Percentiles rank a stretch among this genome's conserved stretches.
Conservation (phyloP, 2,329 filamentous ascomycete genomes). For the Fulvia fulva region DNA sequence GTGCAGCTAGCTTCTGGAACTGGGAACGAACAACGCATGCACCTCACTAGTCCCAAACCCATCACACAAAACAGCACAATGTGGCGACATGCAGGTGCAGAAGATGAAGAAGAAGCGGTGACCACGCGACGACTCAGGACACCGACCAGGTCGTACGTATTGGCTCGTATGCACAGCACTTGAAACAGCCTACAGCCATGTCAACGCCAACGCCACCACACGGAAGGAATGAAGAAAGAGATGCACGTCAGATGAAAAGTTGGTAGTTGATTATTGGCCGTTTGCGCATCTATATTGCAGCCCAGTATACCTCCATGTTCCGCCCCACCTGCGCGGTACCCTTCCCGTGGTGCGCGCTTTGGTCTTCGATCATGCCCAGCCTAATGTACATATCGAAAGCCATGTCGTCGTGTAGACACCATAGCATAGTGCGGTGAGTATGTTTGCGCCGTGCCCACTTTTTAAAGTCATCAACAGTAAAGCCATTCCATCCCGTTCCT, state of each 20-base stretch:
- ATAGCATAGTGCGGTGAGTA: too few species aligned
- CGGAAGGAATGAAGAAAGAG: too few species aligned
- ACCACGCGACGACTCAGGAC: neutral
- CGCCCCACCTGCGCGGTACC: neutral
- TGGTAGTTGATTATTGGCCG: neutral
- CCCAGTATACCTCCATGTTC: neutral
- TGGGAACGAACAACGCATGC: neutral
- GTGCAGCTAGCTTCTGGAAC: neutral
- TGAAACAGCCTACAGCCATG: neutral
- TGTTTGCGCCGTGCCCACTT: neutral
- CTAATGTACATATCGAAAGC: neutral
- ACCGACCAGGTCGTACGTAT: neutral
- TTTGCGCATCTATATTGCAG: neutral
- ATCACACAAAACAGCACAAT: neutral
- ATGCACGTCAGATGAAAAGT: neutral
- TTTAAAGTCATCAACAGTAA: neutral
- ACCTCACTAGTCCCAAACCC: neutral
- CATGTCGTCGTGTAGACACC: neutral
- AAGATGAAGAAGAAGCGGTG: neutral
- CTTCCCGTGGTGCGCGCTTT: neutral
- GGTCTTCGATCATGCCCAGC: neutral
- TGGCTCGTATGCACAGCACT: neutral
- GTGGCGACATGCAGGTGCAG: neutral
- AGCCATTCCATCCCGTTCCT: neutral
- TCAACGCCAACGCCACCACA: neutral